Base-by-base conservation (phyloP, 495 filamentous ascomycete genomes). In the Mycothermus thermophilus region DNA sequence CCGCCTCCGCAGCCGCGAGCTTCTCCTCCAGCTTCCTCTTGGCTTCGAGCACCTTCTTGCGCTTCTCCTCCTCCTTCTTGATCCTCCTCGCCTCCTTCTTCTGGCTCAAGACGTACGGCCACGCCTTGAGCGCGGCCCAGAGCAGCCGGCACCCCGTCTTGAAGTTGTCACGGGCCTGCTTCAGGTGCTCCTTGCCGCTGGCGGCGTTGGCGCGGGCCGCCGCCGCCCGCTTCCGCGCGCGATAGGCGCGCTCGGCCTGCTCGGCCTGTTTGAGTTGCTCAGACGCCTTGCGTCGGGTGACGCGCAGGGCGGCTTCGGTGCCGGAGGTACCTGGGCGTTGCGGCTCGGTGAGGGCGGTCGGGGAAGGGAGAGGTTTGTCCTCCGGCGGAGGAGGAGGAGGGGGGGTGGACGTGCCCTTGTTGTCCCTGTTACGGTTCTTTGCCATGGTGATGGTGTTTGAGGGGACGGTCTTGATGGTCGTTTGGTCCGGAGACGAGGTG, bases 291-390 rank as follows among this genome's bases (percentile, higher is more conserved):
- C 38, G 47, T 11, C 44, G 42, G 27, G 44, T 32, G 22, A 42
- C 30, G n/a, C 41, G 25, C 19, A 59, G 51, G 20, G 54, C 37
- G n/a, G 44, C 38, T 20, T 52, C 48, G 14, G 56, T 59, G 19
- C 43, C 43, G 1, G 52, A 44, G n/a, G 52, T 55, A 17, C 46
- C 46, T 5, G 52, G 52, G 4, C 52, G 43, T 8, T 45, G 32
- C 19, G 27, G 25, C 0, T 21, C 17, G 17, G 3, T 11, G 32
- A 19, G 9, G 27, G 24, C 24, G 24, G 19, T 17, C 6, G 30
- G 30, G 24, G 21, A 13, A 17, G 39, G 39, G 35, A 32, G 30
- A 27, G 32, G 29, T 28, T 39, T 39, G 26, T 31, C n/a, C 11
- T n/a, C n/a, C 7, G 33, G 30, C 14, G 29, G 19, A 0, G 9